Evolutionary conservation across 768 basidiomycete genomes (phyloP).

Genomic region (Lactarius trivialis): DNA sequence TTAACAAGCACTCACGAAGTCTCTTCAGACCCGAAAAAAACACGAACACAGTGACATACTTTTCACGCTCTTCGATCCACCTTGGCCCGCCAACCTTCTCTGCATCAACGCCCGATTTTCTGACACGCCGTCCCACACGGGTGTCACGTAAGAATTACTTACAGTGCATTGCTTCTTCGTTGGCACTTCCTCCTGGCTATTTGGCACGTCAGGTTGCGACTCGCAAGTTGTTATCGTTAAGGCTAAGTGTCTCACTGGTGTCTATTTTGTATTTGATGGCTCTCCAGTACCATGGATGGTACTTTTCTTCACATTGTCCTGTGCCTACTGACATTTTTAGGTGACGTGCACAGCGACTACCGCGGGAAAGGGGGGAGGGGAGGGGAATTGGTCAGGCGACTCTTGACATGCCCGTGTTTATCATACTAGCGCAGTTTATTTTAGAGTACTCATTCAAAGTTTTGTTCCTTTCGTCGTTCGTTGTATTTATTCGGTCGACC

Average conservation of each 20-base stretch:
- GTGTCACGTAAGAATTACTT: background rate
- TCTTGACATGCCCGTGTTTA: background rate
- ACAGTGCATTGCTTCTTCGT: background rate
- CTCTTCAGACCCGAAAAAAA: constrained; percentile 12
- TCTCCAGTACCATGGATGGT: constrained; percentile 8
- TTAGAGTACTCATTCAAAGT: background rate
- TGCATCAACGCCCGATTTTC: background rate
- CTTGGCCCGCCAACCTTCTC: background rate
- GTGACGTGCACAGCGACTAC: background rate
- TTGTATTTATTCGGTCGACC: background rate
- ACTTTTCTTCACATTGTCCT: constrained; percentile 4
- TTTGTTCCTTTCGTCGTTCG: background rate
- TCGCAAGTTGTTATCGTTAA: constrained; percentile 6
- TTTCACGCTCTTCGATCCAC: background rate
- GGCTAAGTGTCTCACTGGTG: constrained; percentile 18
- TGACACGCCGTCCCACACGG: background rate
- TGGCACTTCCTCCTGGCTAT: background rate
- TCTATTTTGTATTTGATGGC: background rate
- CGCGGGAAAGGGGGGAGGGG: background rate
- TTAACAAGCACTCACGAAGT: background rate
- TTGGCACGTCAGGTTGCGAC: background rate
- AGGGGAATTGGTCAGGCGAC: background rate
- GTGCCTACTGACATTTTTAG: constrained; percentile 14
- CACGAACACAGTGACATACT: constrained; percentile 11
- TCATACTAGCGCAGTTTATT: background rate